Evolutionary conservation across 2,329 filamentous ascomycete species (phyloP).

Genomic region (Calonectria leucothoes): DNA sequence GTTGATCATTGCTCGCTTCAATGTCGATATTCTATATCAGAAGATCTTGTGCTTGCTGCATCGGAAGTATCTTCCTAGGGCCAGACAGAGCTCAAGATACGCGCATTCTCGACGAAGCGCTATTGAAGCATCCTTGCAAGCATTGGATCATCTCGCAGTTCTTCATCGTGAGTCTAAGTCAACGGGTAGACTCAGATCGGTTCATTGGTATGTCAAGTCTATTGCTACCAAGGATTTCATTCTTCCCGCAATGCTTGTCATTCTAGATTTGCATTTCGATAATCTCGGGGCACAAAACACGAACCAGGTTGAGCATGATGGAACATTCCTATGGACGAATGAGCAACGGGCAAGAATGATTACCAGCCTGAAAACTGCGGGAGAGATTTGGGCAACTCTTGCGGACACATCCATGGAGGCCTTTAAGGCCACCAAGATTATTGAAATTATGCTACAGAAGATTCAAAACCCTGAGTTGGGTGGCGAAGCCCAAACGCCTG

Average conservation of each 20-base stretch:
- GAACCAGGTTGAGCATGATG: slow-evolving; percentile 53
- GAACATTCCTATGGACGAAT: slow-evolving; percentile 66
- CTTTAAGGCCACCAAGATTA: slow-evolving; percentile 83
- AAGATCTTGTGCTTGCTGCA: slow-evolving; percentile 92
- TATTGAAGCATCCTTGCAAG: slow-evolving; percentile 86
- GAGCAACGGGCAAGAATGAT: slow-evolving; percentile 81
- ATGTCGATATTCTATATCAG: slow-evolving; percentile 85
- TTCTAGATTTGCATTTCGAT: slow-evolving; percentile 83
- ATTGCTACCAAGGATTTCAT: slow-evolving; percentile 88
- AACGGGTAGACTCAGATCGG: slow-evolving; percentile 76
- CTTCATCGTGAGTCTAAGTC: slow-evolving; percentile 80
- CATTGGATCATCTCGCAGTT: slow-evolving; percentile 81
- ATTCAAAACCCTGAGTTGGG: slow-evolving; percentile 57
- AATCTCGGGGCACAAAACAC: slow-evolving; percentile 59
- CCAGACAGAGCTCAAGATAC: slow-evolving; percentile 83
- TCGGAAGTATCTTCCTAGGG: slow-evolving; percentile 84
- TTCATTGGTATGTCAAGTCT: slow-evolving; percentile 83
- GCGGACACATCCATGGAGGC: slow-evolving; percentile 87
- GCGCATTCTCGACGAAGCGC: slow-evolving; percentile 85
- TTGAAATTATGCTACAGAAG: slow-evolving; percentile 88
- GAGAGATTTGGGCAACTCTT: slow-evolving; percentile 83
- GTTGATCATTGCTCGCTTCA: slow-evolving; percentile 86
- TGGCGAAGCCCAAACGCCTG: slow-evolving; percentile 20
- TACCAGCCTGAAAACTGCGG: slow-evolving; percentile 75
- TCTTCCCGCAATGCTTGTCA: slow-evolving; percentile 85